Conservation (phyloP, 2,329 filamentous ascomycete genomes). For the Acephala macrosclerotiorum region DNA sequence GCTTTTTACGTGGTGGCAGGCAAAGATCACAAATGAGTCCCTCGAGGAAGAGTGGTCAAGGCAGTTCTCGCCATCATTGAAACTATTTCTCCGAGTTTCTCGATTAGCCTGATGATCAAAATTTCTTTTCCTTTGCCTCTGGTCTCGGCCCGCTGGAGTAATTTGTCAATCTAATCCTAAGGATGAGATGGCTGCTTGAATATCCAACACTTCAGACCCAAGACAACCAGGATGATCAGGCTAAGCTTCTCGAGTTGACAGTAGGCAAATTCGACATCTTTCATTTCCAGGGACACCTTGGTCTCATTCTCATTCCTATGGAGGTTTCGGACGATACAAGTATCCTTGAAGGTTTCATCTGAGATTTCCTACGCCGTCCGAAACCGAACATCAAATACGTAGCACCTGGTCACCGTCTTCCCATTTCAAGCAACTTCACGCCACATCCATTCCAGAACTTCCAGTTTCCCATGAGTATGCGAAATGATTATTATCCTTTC, state of each 20-base stretch:
- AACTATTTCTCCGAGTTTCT: constrained; percentile 27
- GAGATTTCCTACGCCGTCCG: constrained; percentile 25
- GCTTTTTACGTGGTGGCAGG: constrained; percentile 32
- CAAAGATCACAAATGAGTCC: constrained; percentile 18
- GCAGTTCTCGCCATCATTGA: constrained; percentile 28
- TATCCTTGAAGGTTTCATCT: constrained; percentile 21
- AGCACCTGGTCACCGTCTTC: constrained; percentile 15
- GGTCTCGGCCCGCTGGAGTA: constrained; percentile 18
- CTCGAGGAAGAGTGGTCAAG: constrained; percentile 25
- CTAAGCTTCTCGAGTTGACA: background rate
- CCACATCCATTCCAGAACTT: background rate
- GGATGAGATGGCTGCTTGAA: constrained; percentile 27
- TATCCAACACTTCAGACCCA: constrained; percentile 21
- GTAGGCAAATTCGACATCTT: background rate
- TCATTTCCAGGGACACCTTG: background rate
- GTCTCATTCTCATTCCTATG: background rate
- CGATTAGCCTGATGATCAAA: constrained; percentile 19
- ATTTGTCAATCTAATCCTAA: constrained; percentile 19
- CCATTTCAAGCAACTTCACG: constrained; percentile 12
- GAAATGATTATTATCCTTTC: constrained; percentile 12
- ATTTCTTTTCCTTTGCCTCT: constrained; percentile 31
- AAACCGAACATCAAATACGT: constrained; percentile 19
- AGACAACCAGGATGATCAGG: constrained; percentile 25
- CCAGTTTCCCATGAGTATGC: constrained; percentile 5
- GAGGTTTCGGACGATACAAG: constrained; percentile 16